Evolutionary conservation across 768 basidiomycete species (phyloP).

Genomic region (Calocera cornea): DNA sequence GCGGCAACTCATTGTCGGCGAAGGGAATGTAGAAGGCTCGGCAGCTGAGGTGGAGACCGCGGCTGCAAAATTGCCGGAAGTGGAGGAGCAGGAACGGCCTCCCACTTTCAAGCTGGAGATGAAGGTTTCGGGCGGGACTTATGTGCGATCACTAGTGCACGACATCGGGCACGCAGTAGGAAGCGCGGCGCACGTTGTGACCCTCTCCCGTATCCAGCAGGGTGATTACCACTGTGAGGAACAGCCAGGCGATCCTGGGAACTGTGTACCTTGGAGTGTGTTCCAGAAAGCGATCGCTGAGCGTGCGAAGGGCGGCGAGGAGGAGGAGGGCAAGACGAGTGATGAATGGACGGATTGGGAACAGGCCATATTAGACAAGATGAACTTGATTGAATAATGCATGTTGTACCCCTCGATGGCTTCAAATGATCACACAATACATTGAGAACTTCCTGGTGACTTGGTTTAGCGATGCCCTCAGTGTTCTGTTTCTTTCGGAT

Average conservation of each 20-base stretch:
- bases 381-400: neutral
- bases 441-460: too few relatives aligned
- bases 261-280: conserved; percentile 65
- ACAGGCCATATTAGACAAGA: conserved; percentile 50
- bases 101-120: conserved; percentile 77
- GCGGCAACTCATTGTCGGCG: conserved; percentile 26
- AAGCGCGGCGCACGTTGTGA: conserved; percentile 87
- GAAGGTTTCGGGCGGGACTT: conserved; percentile 92
- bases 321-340: conserved; percentile 35
- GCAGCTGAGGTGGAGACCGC: neutral
- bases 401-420: neutral
- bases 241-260: conserved; percentile 17
- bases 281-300: conserved; percentile 46
- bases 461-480: too few relatives aligned
- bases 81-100: conserved; percentile 26
- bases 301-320: conserved; percentile 34
- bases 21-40: neutral
- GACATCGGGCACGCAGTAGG: conserved; percentile 76
- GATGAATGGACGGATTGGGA: conserved; percentile 69
- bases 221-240: conserved; percentile 43
- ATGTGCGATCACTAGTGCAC: conserved; percentile 90
- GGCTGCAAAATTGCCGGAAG: neutral
- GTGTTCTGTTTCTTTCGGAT: too few relatives aligned
- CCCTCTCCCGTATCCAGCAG: conserved; percentile 77
- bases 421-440: too few relatives aligned